Percentiles rank a stretch among this genome's conserved stretches.
Evolutionary conservation across 192 early-diverging fungal genomes (phyloP).

Genomic region (Rhizoclosmatium sp.): DNA sequence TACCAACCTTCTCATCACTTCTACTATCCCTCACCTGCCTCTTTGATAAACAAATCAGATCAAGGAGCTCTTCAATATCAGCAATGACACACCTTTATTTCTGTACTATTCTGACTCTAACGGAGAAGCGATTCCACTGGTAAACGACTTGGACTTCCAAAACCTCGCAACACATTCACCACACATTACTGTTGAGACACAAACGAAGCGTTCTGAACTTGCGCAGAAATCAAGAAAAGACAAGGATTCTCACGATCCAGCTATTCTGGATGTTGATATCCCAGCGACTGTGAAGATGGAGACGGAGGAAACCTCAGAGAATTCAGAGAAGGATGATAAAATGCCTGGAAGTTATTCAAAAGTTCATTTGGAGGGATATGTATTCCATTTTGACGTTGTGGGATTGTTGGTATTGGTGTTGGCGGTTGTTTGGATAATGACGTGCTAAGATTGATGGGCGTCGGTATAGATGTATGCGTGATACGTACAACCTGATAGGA

Average conservation of each 20-base stretch:
- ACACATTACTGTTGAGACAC: neutral
- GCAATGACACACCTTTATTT: neutral
- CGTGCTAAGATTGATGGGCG: neutral
- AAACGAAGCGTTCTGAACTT: neutral
- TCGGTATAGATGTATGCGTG: neutral
- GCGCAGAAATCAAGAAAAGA: no score
- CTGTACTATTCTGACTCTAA: neutral
- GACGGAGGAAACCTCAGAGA: neutral
- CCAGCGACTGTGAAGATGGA: neutral
- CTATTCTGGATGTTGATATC: neutral
- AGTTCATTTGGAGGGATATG: neutral
- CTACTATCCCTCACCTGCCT: no score
- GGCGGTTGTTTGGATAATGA: neutral
- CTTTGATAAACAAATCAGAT: neutral
- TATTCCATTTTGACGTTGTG: neutral
- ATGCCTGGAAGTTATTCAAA: neutral
- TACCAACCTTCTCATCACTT: no score
- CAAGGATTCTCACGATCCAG: neutral
- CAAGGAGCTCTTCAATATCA: neutral
- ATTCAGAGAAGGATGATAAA: neutral
- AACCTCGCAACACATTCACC: neutral
- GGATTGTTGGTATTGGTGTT: neutral
- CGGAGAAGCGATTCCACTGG: neutral
- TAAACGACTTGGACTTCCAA: neutral
- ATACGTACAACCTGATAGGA: neutral